These are phyloP conservation scores for Vigna unguiculata DNA, from an alignment of 306 rosid species.

Conservation along the genomic window DNA sequence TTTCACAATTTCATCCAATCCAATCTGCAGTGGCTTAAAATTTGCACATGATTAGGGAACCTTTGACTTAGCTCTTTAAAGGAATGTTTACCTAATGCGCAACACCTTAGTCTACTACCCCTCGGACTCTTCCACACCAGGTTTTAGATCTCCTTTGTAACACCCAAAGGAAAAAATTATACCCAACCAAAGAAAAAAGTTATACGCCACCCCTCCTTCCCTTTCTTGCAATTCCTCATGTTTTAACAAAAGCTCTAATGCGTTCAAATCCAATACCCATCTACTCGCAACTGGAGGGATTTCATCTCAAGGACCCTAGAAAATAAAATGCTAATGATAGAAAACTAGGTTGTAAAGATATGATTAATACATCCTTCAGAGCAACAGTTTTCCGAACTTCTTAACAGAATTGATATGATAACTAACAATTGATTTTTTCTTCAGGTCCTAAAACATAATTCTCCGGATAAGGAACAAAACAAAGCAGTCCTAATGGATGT, in stretches of 20 bases:
- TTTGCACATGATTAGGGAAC: no score
- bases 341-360: background rate
- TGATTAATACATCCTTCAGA: slow-evolving; percentile 26
- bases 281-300: background rate
- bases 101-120: background rate
- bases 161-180: background rate
- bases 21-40: no score
- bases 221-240: no score
- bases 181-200: background rate
- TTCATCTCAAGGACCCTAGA: background rate
- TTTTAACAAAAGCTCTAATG: no score
- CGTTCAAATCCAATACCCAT: background rate
- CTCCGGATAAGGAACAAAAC: slow-evolving; percentile 31
- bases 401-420: slow-evolving; percentile 3
- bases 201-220: no score
- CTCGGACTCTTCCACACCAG: background rate
- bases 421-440: slow-evolving; percentile 10
- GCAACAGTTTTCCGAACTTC: background rate
- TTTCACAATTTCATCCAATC: no score
- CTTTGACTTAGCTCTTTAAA: background rate
- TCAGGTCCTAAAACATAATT: slow-evolving; percentile 30
- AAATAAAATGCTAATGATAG: background rate
- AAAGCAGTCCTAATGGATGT: slow-evolving; percentile 30
- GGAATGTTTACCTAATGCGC: background rate
- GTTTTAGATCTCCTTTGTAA: background rate